Percentiles rank a stretch among this genome's conserved stretches.
These are phyloP conservation scores for Globisporangium camurandrum DNA, from an alignment of 352 stramenopile genomes.

Conservation along the genomic window DNA sequence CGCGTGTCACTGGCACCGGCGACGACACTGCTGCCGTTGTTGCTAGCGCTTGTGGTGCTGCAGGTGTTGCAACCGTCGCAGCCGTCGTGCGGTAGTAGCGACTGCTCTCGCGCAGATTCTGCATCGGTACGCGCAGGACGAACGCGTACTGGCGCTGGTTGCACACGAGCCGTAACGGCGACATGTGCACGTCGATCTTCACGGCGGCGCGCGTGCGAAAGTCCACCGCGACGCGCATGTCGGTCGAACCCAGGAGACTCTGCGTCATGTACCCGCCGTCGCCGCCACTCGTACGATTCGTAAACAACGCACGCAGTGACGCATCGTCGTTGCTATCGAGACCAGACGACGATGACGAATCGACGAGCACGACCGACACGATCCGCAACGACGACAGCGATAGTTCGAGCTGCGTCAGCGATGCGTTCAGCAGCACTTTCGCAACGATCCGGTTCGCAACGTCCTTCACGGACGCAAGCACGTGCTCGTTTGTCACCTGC, in stretches of 20 bases:
- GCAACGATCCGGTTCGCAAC: slow-evolving; percentile 74
- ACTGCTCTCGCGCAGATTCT: slow-evolving; percentile 65
- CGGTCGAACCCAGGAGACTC: slow-evolving; percentile 65
- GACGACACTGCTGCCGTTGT: neutral
- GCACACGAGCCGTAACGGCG: slow-evolving; percentile 66
- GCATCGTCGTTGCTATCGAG: slow-evolving; percentile 6
- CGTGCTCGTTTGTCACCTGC: slow-evolving; percentile 50
- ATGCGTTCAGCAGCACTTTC: slow-evolving; percentile 82
- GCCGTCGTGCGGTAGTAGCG: slow-evolving; percentile 27
- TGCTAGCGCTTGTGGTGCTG: too few species aligned
- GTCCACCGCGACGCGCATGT: slow-evolving; percentile 46
- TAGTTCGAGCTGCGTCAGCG: slow-evolving; percentile 61
- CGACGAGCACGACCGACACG: slow-evolving; percentile 69
- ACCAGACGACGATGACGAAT: slow-evolving; percentile 20
- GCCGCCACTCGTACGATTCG: neutral
- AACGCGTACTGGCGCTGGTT: slow-evolving; percentile 83
- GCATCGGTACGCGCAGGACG: slow-evolving; percentile 58
- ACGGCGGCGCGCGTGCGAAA: slow-evolving; percentile 51
- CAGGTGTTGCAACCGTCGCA: too few species aligned
- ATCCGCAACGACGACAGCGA: slow-evolving; percentile 58
- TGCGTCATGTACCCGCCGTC: slow-evolving; percentile 44
- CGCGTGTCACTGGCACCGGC: neutral
- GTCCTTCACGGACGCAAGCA: slow-evolving; percentile 46
- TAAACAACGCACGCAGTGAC: too few species aligned
- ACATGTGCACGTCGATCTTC: slow-evolving; percentile 45